Percentiles rank a stretch among this genome's conserved stretches.
These are phyloP conservation scores for Magnaporthiopsis incrustans DNA, from an alignment of 2,329 filamentous ascomycete species.

Conservation along the genomic window DNA sequence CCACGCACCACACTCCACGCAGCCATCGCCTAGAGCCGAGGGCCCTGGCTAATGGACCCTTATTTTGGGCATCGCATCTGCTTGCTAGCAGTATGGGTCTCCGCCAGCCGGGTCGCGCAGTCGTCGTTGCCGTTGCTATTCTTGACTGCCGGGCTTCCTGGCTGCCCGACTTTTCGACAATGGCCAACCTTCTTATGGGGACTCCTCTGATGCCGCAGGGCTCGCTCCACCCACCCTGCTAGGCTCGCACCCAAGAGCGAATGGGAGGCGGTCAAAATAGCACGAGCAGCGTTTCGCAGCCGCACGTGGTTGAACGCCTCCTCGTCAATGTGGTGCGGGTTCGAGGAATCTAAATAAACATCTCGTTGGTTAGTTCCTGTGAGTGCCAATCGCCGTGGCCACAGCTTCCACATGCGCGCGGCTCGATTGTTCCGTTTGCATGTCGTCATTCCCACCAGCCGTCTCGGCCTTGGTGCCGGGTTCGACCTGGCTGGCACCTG, in stretches of 20 bases:
- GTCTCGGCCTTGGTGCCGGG: neutral
- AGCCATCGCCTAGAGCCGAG: neutral
- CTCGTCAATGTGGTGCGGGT: neutral
- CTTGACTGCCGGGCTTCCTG: no score
- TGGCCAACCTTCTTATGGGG: neutral
- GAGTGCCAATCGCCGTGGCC: neutral
- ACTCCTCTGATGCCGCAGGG: neutral
- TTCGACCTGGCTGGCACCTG: neutral
- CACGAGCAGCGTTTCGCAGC: constrained; percentile 25
- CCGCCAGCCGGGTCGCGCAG: neutral
- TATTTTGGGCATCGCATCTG: neutral
- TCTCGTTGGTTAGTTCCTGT: neutral
- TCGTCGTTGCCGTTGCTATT: neutral
- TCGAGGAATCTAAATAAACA: neutral
- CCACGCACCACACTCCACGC: neutral
- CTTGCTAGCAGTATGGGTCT: neutral
- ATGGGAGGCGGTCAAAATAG: constrained; percentile 28
- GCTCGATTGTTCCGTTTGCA: neutral
- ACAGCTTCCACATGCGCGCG: neutral
- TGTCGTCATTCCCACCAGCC: neutral
- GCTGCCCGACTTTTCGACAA: neutral
- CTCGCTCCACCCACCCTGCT: neutral
- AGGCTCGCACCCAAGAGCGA: constrained; percentile 16
- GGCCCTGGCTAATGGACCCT: neutral
- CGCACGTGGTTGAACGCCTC: constrained; percentile 7